phyloP scores from a whole-genome alignment of 2,329 filamentous ascomycete species.

The Macrophomina pseudophaseolina region DNA sequence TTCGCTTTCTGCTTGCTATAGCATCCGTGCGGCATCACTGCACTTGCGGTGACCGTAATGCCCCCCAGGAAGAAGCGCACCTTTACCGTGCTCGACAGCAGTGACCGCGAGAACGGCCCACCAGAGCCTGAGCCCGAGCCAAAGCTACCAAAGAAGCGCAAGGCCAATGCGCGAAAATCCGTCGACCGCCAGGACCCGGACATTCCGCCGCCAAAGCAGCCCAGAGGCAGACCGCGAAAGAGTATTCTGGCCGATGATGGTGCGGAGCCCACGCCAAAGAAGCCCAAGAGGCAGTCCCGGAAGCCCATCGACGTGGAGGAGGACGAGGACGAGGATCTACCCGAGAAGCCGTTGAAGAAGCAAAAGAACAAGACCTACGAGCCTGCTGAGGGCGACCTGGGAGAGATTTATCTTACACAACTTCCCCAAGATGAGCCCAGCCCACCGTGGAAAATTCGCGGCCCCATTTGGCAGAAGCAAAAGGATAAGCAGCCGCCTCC shows the following conservation, averaged over 20 bases:
- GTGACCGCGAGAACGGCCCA: constrained; percentile 13
- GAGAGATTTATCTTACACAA: constrained; percentile 51
- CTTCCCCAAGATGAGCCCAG: constrained; percentile 43
- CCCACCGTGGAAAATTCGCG: constrained; percentile 48
- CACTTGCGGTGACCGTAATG: constrained; percentile 20
- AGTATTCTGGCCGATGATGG: not conserved
- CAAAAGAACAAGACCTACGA: constrained; percentile 51
- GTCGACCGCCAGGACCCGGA: not conserved
- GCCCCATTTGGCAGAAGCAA: constrained; percentile 55
- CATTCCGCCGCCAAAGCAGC: constrained; percentile 13
- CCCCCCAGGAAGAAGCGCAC: constrained; percentile 22
- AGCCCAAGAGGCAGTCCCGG: constrained; percentile 12
- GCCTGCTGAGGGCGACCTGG: constrained; percentile 46
- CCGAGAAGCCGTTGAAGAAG: constrained; percentile 34
- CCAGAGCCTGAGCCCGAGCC: not conserved
- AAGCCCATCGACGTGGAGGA: constrained; percentile 13
- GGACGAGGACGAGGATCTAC: not conserved
- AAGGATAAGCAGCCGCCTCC: constrained; percentile 29
- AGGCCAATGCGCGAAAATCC: constrained; percentile 13
- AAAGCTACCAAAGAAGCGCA: constrained; percentile 5
- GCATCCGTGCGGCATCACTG: constrained; percentile 12
- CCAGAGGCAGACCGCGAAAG: constrained; percentile 24
- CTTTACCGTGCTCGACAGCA: constrained; percentile 22
- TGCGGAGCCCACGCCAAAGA: not conserved
- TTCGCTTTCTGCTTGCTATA: constrained; percentile 6